These are phyloP conservation scores for Mangifera indica DNA, from an alignment of 345 rosid species.

Conservation along the genomic window DNA sequence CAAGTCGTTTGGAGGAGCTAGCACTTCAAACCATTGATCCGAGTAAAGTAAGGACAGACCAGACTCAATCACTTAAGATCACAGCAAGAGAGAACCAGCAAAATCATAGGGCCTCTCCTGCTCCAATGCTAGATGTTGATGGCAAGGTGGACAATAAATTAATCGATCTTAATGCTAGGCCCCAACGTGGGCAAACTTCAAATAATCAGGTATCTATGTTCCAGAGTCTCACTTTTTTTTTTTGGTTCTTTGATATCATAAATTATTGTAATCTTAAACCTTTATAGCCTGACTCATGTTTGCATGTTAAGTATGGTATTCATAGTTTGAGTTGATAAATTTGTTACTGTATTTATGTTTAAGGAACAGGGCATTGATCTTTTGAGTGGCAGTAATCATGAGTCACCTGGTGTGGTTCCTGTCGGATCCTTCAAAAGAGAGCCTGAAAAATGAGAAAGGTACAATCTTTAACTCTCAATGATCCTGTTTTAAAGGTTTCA, in stretches of 20 bases:
- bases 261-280: neutral
- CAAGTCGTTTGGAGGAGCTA: slow-evolving; percentile 43
- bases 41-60: slow-evolving; percentile 39
- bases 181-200: slow-evolving; percentile 58
- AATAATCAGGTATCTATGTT: slow-evolving; percentile 42
- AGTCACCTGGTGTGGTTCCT: slow-evolving; percentile 52
- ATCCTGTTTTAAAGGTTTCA: slow-evolving; percentile 1
- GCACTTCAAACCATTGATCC: slow-evolving; percentile 32
- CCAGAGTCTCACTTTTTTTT: neutral
- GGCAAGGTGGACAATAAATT: slow-evolving; percentile 49
- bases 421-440: slow-evolving; percentile 59
- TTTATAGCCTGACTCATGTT: neutral
- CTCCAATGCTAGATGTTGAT: slow-evolving; percentile 37
- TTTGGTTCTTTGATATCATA: neutral
- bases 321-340: neutral
- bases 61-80: slow-evolving; percentile 32
- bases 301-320: slow-evolving; percentile 11
- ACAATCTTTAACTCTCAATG: neutral
- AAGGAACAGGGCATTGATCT: slow-evolving; percentile 53
- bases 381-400: slow-evolving; percentile 49
- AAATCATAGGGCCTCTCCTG: slow-evolving; percentile 40
- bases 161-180: slow-evolving; percentile 71
- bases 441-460: slow-evolving; percentile 62
- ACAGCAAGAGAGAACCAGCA: slow-evolving; percentile 42
- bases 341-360: slow-evolving; percentile 10